Evolutionary conservation across 306 rosid genomes (phyloP), one percentile per base, ranked within the genome.

Genomic region (Acacia melanoxylon): DNA sequence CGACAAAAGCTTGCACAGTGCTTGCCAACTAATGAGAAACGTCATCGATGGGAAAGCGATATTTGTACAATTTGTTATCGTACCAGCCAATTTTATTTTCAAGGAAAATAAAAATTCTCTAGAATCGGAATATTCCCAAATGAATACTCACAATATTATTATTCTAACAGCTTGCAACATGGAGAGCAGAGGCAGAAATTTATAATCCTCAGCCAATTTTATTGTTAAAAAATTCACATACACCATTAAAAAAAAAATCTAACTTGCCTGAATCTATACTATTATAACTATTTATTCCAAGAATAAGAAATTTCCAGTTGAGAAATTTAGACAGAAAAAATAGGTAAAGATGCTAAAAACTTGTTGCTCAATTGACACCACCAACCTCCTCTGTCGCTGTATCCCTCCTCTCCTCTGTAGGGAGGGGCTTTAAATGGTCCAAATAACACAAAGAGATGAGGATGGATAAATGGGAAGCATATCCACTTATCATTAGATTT

Each of bases 1-100:
- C 85, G 83, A 85, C 88, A 85, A 85, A 81, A 31, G 52, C 58
- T 72, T 16, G 19, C 82, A 8, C 73, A 42, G 61, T 42, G 33
- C 10, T 15, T 69, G 25, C 48, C 77, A 22, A 75, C 77, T 31
- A 22, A 58, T 49, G 59, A 10, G 40, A 80, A 75, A 44, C 37
- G 48, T 67, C 72, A 44, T 67, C 25, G 56, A 31, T 78, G 33
- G 14, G 46, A 44, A 40, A 25, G 11, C 5, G 40, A 83, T 35
- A 35, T 78, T 49, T 78, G 12, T 51, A 27, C 40, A 25, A 19
- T 42, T 76, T 17, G 63, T 16, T 46, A 71, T 12, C 10, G 35
- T 13, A 42, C 29, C 29, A 42, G 33, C 20, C 24, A 22, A 24
- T 61, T 62, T 62, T 27, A 12, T 11, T 62, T 27, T 13, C 6